Evolutionary conservation across 805 yeast genomes (phyloP).

Genomic region (Candida palmyrensis): DNA sequence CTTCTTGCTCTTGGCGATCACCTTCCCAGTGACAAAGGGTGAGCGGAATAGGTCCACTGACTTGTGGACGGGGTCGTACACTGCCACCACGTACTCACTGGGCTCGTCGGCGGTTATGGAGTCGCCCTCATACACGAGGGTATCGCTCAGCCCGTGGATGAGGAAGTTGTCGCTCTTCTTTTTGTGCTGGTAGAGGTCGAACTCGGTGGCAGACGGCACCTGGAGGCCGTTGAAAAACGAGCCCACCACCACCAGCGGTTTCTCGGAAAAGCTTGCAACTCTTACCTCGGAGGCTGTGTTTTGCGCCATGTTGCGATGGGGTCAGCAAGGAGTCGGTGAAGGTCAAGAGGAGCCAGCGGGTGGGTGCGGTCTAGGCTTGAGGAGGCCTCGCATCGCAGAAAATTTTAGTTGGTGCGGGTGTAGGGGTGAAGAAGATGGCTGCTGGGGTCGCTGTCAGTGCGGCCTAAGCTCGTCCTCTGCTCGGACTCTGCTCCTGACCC

Average conservation of each 20-base stretch:
- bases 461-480: not conserved
- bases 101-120: constrained; percentile 23
- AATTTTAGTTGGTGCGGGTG: constrained; percentile 13
- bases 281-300: constrained; percentile 37
- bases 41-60: constrained; percentile 58
- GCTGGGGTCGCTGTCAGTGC: constrained; percentile 1
- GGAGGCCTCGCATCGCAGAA: no score
- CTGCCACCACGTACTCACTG: constrained; percentile 63
- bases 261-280: constrained; percentile 34
- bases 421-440: constrained; percentile 1
- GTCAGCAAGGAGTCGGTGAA: no score
- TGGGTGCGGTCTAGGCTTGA: no score
- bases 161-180: constrained; percentile 42
- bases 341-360: no score
- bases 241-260: constrained; percentile 52
- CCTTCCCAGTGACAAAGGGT: constrained; percentile 59
- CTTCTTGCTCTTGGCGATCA: constrained; percentile 58
- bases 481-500: no score
- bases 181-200: constrained; percentile 57
- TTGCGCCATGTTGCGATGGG: no score
- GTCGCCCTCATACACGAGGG: constrained; percentile 68
- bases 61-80: constrained; percentile 65
- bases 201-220: constrained; percentile 52
- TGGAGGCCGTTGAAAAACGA: constrained; percentile 77
- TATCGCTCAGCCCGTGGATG: constrained; percentile 70